phyloP scores from a whole-genome alignment of 1,284 basidiomycete species.

The Meripilus lineatus region DNA sequence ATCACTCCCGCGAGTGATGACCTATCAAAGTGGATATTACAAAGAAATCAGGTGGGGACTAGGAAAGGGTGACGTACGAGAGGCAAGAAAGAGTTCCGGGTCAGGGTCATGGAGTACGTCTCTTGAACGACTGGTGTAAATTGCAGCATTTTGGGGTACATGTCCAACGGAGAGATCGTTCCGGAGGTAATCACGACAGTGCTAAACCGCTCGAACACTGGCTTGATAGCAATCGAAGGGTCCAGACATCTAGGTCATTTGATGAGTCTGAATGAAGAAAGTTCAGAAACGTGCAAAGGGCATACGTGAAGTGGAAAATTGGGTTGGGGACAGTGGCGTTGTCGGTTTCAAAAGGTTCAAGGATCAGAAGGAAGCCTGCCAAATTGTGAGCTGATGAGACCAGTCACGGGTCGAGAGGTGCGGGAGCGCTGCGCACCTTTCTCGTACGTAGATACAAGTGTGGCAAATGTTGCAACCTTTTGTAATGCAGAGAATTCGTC shows the following conservation, averaged over 20 bases:
- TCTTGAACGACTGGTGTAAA: slow-evolving; percentile 98
- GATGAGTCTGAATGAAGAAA: slow-evolving; percentile 3
- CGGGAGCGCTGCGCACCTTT: slow-evolving; percentile 55
- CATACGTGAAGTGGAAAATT: slow-evolving; percentile 95
- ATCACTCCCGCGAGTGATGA: slow-evolving; percentile 97
- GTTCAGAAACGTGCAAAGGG: slow-evolving; percentile 12
- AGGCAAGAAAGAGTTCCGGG: slow-evolving; percentile 96
- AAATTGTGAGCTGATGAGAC: slow-evolving; percentile 10
- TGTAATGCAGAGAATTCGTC: slow-evolving; percentile 93
- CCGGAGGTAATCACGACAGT: slow-evolving; percentile 99
- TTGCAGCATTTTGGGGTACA: slow-evolving; percentile 99
- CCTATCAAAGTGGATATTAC: slow-evolving; percentile 45
- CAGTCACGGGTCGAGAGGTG: slow-evolving; percentile 3
- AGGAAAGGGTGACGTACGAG: slow-evolving; percentile 49
- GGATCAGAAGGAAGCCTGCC: slow-evolving; percentile 90
- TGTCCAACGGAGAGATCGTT: slow-evolving; percentile 97
- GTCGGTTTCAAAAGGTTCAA: slow-evolving; percentile 99
- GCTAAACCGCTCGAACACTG: slow-evolving; percentile 97
- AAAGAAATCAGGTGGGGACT: not conserved
- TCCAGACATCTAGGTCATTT: slow-evolving; percentile 78
- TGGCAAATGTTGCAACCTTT: slow-evolving; percentile 96
- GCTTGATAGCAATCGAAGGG: slow-evolving; percentile 95
- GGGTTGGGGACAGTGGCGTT: slow-evolving; percentile 99
- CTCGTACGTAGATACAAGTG: slow-evolving; percentile 97
- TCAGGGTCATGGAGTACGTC: slow-evolving; percentile 97